phyloP scores from a whole-genome alignment of 2,329 filamentous ascomycete species.

The Nakataea oryzae region DNA sequence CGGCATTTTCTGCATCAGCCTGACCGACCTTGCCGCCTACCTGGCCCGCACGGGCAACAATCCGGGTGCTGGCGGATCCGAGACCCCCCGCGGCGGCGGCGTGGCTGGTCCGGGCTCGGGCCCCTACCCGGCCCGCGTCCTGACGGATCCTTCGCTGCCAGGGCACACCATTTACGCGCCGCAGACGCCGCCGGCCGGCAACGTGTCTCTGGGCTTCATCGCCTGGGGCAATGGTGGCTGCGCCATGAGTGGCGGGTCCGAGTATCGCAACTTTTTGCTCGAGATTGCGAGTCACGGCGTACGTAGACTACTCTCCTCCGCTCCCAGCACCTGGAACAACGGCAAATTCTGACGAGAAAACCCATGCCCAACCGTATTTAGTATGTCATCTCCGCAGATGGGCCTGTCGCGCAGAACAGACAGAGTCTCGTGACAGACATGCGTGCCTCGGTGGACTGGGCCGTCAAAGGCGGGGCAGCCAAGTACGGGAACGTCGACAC shows the following conservation, averaged over 20 bases:
- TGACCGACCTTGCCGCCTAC: slow-evolving; percentile 10
- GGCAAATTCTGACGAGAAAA: no score
- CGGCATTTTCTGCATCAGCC: slow-evolving; percentile 13
- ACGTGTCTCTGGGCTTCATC: slow-evolving; percentile 10
- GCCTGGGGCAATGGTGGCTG: slow-evolving; percentile 14
- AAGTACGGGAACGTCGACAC: slow-evolving; percentile 13
- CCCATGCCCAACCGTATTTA: background rate
- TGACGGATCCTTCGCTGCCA: slow-evolving; percentile 8
- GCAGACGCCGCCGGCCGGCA: slow-evolving; percentile 5
- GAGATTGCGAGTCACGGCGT: slow-evolving; percentile 13
- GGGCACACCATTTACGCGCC: slow-evolving; percentile 13
- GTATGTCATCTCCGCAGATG: slow-evolving; percentile 13
- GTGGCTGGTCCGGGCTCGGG: slow-evolving; percentile 9
- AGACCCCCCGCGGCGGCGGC: slow-evolving; percentile 8
- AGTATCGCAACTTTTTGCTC: slow-evolving; percentile 12
- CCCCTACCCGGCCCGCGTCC: slow-evolving; percentile 10
- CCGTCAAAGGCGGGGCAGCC: slow-evolving; percentile 6
- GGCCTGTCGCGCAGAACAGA: slow-evolving; percentile 7
- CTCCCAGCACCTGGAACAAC: no score
- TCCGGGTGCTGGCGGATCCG: slow-evolving; percentile 9
- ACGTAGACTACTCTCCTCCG: no score
- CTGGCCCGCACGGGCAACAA: slow-evolving; percentile 10
- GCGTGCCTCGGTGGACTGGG: slow-evolving; percentile 11
- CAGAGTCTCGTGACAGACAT: slow-evolving; percentile 10
- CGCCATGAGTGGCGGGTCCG: slow-evolving; percentile 8